These are phyloP conservation scores for Panicum virgatum DNA, from an alignment of 202 grass and related monocot genomes.

Conservation along the genomic window DNA sequence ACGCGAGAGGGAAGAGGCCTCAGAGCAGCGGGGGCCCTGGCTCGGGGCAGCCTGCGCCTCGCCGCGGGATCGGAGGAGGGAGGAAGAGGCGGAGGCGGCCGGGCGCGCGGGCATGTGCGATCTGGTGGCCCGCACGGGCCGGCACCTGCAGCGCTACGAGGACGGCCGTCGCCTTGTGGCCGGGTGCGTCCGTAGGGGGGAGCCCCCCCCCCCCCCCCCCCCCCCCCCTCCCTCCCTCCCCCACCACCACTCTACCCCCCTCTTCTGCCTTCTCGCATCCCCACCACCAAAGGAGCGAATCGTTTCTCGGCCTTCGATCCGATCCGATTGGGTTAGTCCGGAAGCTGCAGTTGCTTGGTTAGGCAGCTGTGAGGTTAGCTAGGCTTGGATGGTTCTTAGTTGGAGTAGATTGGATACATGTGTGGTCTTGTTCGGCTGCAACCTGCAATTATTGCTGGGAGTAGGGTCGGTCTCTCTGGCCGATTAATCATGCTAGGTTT, in stretches of 20 bases:
- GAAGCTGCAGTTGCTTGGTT: background rate
- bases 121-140: slow-evolving; percentile 82
- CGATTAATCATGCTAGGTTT: background rate
- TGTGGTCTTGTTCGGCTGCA: background rate
- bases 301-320: background rate
- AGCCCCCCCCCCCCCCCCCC: too few relatives aligned
- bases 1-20: background rate
- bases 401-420: background rate
- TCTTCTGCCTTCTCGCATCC: background rate
- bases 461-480: background rate
- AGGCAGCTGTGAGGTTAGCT: background rate
- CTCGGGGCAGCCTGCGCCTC: background rate
- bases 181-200: slow-evolving; percentile 49
- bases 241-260: background rate
- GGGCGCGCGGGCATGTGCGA: slow-evolving; percentile 69
- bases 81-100: background rate
- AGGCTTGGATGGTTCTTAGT: background rate
- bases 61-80: background rate
- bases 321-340: background rate
- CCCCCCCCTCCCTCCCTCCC: too few relatives aligned
- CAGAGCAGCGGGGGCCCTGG: background rate
- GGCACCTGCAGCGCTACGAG: slow-evolving; percentile 85
- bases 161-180: slow-evolving; percentile 75
- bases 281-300: background rate
- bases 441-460: background rate